Percentiles rank a stretch among this genome's conserved stretches.
Conservation (phyloP, 2,329 filamentous ascomycete genomes). For the Aspergillus glaucus region DNA sequence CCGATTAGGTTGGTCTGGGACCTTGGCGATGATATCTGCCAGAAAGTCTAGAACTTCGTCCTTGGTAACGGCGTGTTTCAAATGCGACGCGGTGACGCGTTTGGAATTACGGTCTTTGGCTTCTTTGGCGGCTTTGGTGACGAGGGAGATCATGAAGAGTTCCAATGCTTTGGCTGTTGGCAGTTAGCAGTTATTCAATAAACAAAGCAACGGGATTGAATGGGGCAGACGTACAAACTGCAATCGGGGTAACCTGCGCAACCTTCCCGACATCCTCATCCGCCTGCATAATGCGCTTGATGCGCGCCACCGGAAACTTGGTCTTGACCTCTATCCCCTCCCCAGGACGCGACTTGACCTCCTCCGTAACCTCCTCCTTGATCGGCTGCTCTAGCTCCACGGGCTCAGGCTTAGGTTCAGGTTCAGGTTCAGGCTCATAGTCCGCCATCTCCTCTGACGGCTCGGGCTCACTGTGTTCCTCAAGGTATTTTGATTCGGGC, state of each 20-base stretch:
- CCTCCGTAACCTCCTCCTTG: slow-evolving; percentile 17
- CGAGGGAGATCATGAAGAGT: slow-evolving; percentile 94
- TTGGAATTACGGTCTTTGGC: slow-evolving; percentile 79
- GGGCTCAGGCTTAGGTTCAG: not conserved
- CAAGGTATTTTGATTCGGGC: slow-evolving; percentile 17
- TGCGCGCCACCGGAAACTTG: slow-evolving; percentile 93
- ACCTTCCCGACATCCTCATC: slow-evolving; percentile 99
- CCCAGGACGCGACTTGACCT: slow-evolving; percentile 22
- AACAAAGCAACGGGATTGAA: not conserved
- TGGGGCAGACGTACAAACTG: slow-evolving; percentile 57
- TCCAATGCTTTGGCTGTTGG: slow-evolving; percentile 78
- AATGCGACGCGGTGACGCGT: slow-evolving; percentile 79
- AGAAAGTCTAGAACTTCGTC: slow-evolving; percentile 95
- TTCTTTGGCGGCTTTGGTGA: slow-evolving; percentile 78
- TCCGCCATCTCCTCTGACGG: slow-evolving; percentile 1
- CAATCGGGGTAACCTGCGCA: slow-evolving; percentile 92
- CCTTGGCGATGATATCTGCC: slow-evolving; percentile 79
- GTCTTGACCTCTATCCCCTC: slow-evolving; percentile 73
- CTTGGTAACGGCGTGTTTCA: slow-evolving; percentile 82
- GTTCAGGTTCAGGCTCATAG: slow-evolving; percentile 1
- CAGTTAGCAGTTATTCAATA: slow-evolving; percentile 12
- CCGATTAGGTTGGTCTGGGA: slow-evolving; percentile 56
- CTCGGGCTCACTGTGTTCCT: slow-evolving; percentile 7
- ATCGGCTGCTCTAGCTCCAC: slow-evolving; percentile 5
- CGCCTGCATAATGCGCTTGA: slow-evolving; percentile 99